Base-by-base conservation (phyloP, 1,139 yeast species). In the Wickerhamomyces sp. region DNA sequence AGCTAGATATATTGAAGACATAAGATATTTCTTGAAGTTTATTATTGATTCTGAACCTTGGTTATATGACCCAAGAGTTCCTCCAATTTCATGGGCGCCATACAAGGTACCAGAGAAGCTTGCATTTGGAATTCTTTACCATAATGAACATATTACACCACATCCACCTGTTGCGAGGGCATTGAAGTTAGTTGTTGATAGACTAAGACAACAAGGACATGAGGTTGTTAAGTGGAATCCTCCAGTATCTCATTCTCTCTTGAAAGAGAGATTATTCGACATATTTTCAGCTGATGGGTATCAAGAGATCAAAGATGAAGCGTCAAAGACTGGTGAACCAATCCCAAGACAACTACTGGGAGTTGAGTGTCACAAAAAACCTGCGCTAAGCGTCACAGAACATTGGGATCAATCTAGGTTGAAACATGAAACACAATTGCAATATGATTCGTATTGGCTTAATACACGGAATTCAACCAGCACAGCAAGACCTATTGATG, bases 1-100 rank as follows among this genome's bases (percentile, higher is more conserved):
- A 67, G 67, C 79, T 24, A 59, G 81, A 47, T 63, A 78, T 9
- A 60, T 87, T 24, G 78, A 72, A 12, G 95, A 86, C 55, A 61
- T 87, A 47, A 75, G 76, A 24, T 74, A 73, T 46, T 76, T 83
- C 62, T 71, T 81, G 67, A 75, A 75, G 45, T 47, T 64, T 13
- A 66, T 78, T 42, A 64, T 81, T 52, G 70, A 68, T 35, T 69
- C 72, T 41, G 62, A 76, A 49, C 79, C 82, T 13, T 78, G 84
- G 83, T 59, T 61, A 18, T 45, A 57, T 8, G 86, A 80, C 52
- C 74, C 75, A 10, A 67, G 68, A 41, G 43, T 72, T 33, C 59
- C 78, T 16, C 78, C 77, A 27, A 55, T 77, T 42, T 72, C 74
- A 13, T 79, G 86, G 86, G 72, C 74, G 57, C 61, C 68, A 58